Evolutionary conservation across 257 asterid species (phyloP), one percentile per base, ranked within the genome.

Genomic region (Penstemon eatonii): DNA sequence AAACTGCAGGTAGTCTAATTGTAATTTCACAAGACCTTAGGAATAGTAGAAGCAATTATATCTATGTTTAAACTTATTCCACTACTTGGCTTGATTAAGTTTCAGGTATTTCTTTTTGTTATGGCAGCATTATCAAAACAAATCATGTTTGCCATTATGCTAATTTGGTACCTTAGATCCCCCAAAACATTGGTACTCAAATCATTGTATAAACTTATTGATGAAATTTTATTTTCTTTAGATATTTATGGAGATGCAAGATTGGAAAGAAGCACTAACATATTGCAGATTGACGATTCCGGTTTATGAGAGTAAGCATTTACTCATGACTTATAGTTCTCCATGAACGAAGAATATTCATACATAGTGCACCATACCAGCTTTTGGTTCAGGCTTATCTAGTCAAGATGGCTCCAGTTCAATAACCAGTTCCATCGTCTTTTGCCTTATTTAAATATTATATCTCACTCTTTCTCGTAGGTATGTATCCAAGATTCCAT

Each of bases 261-360:
- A 82, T 52, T 94, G 97, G 97, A 75, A 79, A 67, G 86, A 83
- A 79, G 97, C 99, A 56, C 82, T 91, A 47, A 68, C 72, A 36
- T 88, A 82, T 76, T 84, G 93, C 85, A 86, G 84, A 79, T 67
- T 82, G 77, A 87, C 90, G 45, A 69, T 94, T 71, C 96, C 96
- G 7, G 76, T 74, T 43, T 94, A 89, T 50, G 83, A 86, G 78
- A 82, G 99, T 89, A 85, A 44, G 96, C 70, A 49, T 67, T 58
- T 76, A 57, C 57, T 55, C 9, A 57, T 5, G 12, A 9, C 62
- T 65, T 50, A 38, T 45, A 15, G 51, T 68, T 56, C 56, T 63
- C 61, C 51, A 40, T 37, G 8, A 36, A 37, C 36, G 19, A 44
- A 42, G 33, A 1, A 45, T 33, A 10, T 7, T 5, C 56, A 36